Percentiles rank a stretch among this genome's conserved stretches.
These are phyloP conservation scores for Piedraia hortae DNA, from an alignment of 2,329 filamentous ascomycete species.

Conservation along the genomic window DNA sequence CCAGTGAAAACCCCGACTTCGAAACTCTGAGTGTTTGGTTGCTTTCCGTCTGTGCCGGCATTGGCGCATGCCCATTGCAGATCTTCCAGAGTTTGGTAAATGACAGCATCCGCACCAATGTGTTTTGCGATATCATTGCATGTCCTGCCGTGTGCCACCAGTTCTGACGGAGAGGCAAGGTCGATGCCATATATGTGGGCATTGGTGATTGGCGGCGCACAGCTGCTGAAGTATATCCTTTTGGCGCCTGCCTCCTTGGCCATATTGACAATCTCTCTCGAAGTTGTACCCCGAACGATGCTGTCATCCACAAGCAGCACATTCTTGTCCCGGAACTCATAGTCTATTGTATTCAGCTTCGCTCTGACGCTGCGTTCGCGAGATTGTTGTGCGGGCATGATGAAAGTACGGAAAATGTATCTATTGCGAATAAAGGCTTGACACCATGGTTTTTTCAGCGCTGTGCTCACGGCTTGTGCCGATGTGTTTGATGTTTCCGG, in stretches of 20 bases:
- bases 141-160: constrained; percentile 42
- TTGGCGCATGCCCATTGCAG: constrained; percentile 55
- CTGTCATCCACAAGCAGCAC: constrained; percentile 73
- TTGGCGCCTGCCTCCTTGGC: constrained; percentile 57
- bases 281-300: constrained; percentile 67
- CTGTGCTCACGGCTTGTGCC: constrained; percentile 46
- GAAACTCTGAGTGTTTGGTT: constrained; percentile 34
- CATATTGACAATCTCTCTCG: constrained; percentile 56
- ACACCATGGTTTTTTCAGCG: constrained; percentile 47
- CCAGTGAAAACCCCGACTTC: constrained; percentile 86
- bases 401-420: constrained; percentile 71
- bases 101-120: constrained; percentile 49
- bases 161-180: constrained; percentile 39
- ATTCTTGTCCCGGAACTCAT: constrained; percentile 56
- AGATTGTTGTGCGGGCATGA: constrained; percentile 56
- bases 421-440: constrained; percentile 75
- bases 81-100: constrained; percentile 51
- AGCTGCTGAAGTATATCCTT: constrained; percentile 60
- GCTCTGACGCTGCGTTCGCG: constrained; percentile 67
- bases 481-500: constrained; percentile 63
- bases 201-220: constrained; percentile 53
- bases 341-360: constrained; percentile 66
- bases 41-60: constrained; percentile 32
- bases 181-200: constrained; percentile 73
- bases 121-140: constrained; percentile 32